These are phyloP conservation scores for Arthromyces matolae DNA, from an alignment of 768 basidiomycete genomes.

Conservation along the genomic window DNA sequence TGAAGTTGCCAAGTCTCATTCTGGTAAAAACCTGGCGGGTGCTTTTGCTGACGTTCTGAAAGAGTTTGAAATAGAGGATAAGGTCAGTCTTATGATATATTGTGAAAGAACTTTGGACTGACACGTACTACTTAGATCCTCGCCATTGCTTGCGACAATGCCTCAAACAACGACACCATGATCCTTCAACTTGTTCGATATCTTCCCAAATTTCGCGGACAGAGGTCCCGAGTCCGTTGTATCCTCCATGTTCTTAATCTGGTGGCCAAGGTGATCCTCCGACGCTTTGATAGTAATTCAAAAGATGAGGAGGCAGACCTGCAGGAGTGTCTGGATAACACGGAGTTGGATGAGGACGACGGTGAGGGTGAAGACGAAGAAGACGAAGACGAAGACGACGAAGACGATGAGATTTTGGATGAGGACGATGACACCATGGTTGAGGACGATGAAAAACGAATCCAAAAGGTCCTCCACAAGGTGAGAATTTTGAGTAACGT, in stretches of 20 bases:
- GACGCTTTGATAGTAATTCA: slow-evolving; percentile 30
- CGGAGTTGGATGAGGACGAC: slow-evolving; percentile 15
- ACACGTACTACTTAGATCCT: slow-evolving; percentile 22
- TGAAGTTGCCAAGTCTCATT: slow-evolving; percentile 34
- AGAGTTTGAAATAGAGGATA: slow-evolving; percentile 31
- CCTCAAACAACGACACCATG: slow-evolving; percentile 32
- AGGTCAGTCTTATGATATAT: slow-evolving; percentile 23
- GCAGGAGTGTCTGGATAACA: slow-evolving; percentile 4
- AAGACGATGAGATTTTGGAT: too few relatives aligned
- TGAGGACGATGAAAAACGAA: slow-evolving; percentile 3
- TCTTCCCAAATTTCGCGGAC: slow-evolving; percentile 21
- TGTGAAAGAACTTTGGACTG: too few relatives aligned
- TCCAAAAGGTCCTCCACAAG: slow-evolving; percentile 24
- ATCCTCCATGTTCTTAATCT: slow-evolving; percentile 39
- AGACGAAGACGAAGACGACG: too few relatives aligned
- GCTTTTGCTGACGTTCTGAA: slow-evolving; percentile 31
- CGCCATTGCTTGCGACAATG: slow-evolving; percentile 34
- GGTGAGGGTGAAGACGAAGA: slow-evolving; percentile 18
- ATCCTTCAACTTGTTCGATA: slow-evolving; percentile 20
- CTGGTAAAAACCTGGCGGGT: slow-evolving; percentile 29
- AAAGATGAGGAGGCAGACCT: slow-evolving; percentile 5
- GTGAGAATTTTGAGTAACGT: slow-evolving; percentile 17
- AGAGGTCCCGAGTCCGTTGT: slow-evolving; percentile 25
- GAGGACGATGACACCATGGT: too few relatives aligned
- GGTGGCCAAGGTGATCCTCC: slow-evolving; percentile 27